A percentile compares a stretch with the other conserved stretches of the same genome.
Evolutionary conservation across 192 early-diverging fungal species (phyloP).

Genomic region (Chytriomyces sp.): DNA sequence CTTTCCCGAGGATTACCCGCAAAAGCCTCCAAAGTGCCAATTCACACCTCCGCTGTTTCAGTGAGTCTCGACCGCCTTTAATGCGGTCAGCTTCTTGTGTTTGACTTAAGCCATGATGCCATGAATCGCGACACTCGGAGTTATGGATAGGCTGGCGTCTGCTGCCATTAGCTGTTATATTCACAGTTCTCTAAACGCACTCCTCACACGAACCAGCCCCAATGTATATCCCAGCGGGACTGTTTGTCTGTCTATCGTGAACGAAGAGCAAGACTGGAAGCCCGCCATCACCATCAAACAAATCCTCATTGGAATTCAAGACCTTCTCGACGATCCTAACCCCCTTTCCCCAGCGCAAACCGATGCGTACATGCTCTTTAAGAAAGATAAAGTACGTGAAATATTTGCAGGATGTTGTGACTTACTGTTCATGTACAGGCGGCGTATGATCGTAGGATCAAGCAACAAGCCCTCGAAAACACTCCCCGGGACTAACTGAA

Average conservation of each 20-base stretch:
- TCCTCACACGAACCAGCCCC: conserved; percentile 40
- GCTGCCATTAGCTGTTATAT: background rate
- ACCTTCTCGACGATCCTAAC: conserved; percentile 88
- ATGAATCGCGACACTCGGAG: background rate
- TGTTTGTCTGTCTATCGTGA: conserved; percentile 93
- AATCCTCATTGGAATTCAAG: conserved; percentile 90
- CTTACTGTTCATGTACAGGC: background rate
- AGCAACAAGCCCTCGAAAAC: conserved; percentile 24
- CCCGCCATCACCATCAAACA: conserved; percentile 92
- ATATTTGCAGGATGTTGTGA: too few species aligned
- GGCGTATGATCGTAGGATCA: conserved; percentile 23
- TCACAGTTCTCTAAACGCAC: background rate
- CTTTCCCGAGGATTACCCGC: conserved; percentile 90
- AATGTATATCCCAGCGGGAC: conserved; percentile 97
- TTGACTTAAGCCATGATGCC: background rate
- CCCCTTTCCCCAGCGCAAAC: conserved; percentile 84
- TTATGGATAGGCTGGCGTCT: background rate
- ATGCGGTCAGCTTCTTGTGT: too few species aligned
- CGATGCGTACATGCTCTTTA: conserved; percentile 77
- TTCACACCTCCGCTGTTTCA: conserved; percentile 42
- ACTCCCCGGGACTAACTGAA: conserved; percentile 13
- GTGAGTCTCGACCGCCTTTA: too few species aligned
- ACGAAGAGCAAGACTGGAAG: conserved; percentile 82
- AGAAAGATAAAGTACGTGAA: conserved; percentile 50
- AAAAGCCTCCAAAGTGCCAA: conserved; percentile 82